Conservation (phyloP, 1,284 basidiomycete species). For the Psilocybe mexicana region DNA sequence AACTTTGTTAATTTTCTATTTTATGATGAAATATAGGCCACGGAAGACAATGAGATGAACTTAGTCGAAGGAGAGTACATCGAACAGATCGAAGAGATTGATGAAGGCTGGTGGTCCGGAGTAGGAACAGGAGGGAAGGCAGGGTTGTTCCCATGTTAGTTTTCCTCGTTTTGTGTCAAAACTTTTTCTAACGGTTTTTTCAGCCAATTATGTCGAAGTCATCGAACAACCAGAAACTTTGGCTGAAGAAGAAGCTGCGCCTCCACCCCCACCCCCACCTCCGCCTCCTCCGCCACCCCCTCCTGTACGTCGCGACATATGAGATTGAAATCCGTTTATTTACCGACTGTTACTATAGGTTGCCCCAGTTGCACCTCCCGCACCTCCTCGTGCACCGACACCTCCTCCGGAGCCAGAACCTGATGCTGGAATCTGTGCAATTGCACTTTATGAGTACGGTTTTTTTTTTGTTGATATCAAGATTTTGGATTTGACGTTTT, state of each 20-base stretch:
- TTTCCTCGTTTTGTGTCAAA: background rate
- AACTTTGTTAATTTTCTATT: background rate
- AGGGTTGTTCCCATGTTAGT: slow-evolving; percentile 76
- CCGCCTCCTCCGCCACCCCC: slow-evolving; percentile 44
- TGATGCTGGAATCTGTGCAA: slow-evolving; percentile 62
- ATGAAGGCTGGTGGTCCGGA: slow-evolving; percentile 87
- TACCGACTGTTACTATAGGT: slow-evolving; percentile 4
- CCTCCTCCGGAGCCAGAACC: slow-evolving; percentile 25
- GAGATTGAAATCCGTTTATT: background rate
- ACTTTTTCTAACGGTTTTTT: background rate
- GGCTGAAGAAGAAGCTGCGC: slow-evolving; percentile 35
- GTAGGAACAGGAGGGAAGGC: slow-evolving; percentile 60
- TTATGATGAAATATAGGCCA: slow-evolving; percentile 41
- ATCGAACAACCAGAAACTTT: slow-evolving; percentile 48
- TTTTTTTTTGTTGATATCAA: background rate
- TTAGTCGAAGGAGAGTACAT: slow-evolving; percentile 83
- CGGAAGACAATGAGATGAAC: slow-evolving; percentile 84
- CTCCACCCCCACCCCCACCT: slow-evolving; percentile 42
- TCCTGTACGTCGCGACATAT: slow-evolving; percentile 31
- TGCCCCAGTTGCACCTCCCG: slow-evolving; percentile 42
- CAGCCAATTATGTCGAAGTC: slow-evolving; percentile 82
- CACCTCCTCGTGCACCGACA: slow-evolving; percentile 35
- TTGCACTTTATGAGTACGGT: slow-evolving; percentile 78
- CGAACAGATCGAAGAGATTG: slow-evolving; percentile 81
- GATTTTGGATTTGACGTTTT: background rate